Percentiles rank a stretch among this genome's conserved stretches.
phyloP scores from a whole-genome alignment of 2,329 filamentous ascomycete species.

The Hypoxylon sp. region DNA sequence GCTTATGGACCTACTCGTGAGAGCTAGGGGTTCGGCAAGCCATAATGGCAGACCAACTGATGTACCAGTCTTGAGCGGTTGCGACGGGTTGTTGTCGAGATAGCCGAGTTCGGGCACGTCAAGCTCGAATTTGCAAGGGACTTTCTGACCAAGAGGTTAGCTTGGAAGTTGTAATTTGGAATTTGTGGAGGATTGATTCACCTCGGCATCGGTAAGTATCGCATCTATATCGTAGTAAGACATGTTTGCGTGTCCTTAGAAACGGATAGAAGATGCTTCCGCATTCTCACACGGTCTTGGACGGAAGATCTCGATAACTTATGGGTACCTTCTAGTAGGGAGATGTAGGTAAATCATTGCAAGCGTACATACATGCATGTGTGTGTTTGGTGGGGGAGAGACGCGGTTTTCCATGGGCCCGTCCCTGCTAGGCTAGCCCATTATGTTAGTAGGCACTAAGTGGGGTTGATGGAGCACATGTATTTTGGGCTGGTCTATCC shows the following conservation, averaged over 20 bases:
- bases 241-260: conserved; percentile 58
- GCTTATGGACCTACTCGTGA: conserved; percentile 65
- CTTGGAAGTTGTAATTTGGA: background rate
- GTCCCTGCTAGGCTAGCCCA: background rate
- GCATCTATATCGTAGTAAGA: conserved; percentile 89
- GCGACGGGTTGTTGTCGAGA: conserved; percentile 82
- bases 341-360: background rate
- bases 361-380: no score
- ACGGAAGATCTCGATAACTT: conserved; percentile 11
- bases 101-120: conserved; percentile 90
- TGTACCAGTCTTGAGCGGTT: conserved; percentile 83
- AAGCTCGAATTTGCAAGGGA: conserved; percentile 94
- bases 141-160: conserved; percentile 74
- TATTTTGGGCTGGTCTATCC: no score
- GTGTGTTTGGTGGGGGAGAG: conserved; percentile 17
- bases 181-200: conserved; percentile 54
- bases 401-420: conserved; percentile 3
- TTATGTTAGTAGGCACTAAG: background rate
- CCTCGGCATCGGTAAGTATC: conserved; percentile 88
- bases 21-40: conserved; percentile 93
- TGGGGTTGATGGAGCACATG: background rate
- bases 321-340: background rate
- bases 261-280: conserved; percentile 13
- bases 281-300: conserved; percentile 13
- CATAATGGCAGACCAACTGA: conserved; percentile 89